Base-by-base conservation (phyloP, 108 stramenopile species). In the Skeletonema grethae region DNA sequence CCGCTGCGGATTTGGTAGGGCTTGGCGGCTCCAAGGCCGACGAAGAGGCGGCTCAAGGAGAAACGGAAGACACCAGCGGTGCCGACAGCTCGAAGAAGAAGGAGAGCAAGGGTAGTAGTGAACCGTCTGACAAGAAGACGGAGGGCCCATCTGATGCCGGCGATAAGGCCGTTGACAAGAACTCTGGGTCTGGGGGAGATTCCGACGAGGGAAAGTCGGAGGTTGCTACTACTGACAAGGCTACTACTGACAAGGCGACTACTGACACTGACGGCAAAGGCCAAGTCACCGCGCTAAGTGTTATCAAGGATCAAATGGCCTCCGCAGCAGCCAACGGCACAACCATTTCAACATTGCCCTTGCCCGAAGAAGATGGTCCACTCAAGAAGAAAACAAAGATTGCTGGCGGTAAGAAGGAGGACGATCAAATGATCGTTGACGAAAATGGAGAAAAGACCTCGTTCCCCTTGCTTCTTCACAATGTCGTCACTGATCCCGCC, bases 401-500 rank as follows among this genome's bases (percentile, higher is more conserved):
- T 8, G 35, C 35, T 41, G 39, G 39, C 39, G 39, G 39, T 41
- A n/a, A n/a, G 11, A 39, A 7, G 64, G 61, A 61, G 11, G 76
- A 46, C 39, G 62, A 63, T 31, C 28, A 25, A 29, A 31, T 31
- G 29, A 36, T 36, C 10, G 60, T 35, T 24, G 69, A 59, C 25
- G 29, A 56, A 12, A 25, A 63, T 13, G 62, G 46, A 38, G 69
- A 77, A n/a, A 79, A 79, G 46, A 80, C 69, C 45, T 57, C 79
- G 18, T 76, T 80, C 62, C 74, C 79, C 25, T 41, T 76, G 31
- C 61, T 76, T 32, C 74, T 80, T 12, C 75, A 76, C 53, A 70
- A 80, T 41, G 63, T 80, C 20, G 69, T 80, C 35, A 45, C 61
- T 36, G 79, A 80, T 63, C 74, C 79, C 7, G 34, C 22, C 25